These are phyloP conservation scores for Secale cereale DNA, from an alignment of 176 grass and related monocot genomes.

Conservation along the genomic window DNA sequence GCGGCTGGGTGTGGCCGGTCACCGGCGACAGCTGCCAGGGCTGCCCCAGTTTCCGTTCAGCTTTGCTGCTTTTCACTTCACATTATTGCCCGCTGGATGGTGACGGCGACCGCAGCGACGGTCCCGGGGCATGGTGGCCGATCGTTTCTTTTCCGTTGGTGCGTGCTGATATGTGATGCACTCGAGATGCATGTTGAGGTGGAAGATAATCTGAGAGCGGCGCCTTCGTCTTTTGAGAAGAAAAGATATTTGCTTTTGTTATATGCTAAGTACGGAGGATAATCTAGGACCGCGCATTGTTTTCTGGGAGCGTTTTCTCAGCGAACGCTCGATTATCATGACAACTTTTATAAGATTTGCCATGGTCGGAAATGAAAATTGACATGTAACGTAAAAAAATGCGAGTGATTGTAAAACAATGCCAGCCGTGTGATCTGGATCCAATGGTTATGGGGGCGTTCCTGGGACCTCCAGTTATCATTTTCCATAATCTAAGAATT, in stretches of 20 bases:
- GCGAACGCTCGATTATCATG: no score
- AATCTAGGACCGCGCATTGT: no score
- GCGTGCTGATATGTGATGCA: not conserved
- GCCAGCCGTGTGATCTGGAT: no score
- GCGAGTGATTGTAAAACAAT: no score
- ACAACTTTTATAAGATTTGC: no score
- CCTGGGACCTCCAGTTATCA: no score
- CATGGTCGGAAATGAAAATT: no score
- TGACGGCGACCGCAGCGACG: not conserved
- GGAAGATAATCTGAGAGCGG: not conserved
- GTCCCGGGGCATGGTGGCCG: not conserved
- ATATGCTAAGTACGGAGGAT: no score
- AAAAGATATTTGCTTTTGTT: not conserved
- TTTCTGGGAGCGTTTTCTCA: no score
- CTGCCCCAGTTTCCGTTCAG: not conserved
- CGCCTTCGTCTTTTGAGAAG: not conserved
- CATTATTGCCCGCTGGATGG: not conserved
- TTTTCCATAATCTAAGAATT: not conserved
- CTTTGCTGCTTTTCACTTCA: not conserved
- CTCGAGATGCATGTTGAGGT: not conserved
- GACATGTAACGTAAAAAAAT: no score
- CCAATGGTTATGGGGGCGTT: no score
- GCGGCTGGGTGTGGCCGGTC: not conserved
- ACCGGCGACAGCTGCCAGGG: not conserved
- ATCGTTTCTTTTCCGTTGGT: not conserved